Evolutionary conservation across 257 asterid species (phyloP).

Genomic region (Eustoma russellianum): DNA sequence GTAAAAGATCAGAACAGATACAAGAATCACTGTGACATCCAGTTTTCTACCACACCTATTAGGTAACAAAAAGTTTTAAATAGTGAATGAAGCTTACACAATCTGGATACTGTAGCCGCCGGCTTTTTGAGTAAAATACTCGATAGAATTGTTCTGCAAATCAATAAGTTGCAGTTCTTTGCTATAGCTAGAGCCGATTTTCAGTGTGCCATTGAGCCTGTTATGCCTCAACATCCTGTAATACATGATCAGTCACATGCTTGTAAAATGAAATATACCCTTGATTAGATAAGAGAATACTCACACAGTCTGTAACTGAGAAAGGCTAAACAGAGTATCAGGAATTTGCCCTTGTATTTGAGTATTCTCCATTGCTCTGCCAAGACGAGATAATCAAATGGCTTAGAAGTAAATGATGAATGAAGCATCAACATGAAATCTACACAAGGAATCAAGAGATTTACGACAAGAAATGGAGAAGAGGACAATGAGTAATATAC

Average conservation of each 20-base stretch:
- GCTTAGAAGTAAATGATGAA: neutral
- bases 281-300: conserved; percentile 1
- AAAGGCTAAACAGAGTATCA: conserved; percentile 14
- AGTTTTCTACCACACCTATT: neutral
- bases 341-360: conserved; percentile 20
- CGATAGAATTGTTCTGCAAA: conserved; percentile 21
- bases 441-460: neutral
- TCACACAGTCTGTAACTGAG: conserved; percentile 21
- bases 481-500: conserved; percentile 10
- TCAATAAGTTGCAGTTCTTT: conserved; percentile 17
- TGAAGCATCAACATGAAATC: neutral
- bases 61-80: neutral
- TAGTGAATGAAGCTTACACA: conserved; percentile 16
- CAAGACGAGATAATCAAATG: neutral
- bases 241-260: neutral
- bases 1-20: conserved; percentile 1
- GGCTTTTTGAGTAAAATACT: conserved; percentile 1
- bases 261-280: neutral
- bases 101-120: conserved; percentile 6
- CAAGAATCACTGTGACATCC: conserved; percentile 1
- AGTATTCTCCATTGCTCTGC: conserved; percentile 20
- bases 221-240: conserved; percentile 19
- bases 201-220: conserved; percentile 19
- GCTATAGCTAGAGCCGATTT: conserved; percentile 15
- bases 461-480: neutral